These are phyloP conservation scores for Saitozyma sp. DNA, from an alignment of 768 basidiomycete genomes.

Conservation along the genomic window DNA sequence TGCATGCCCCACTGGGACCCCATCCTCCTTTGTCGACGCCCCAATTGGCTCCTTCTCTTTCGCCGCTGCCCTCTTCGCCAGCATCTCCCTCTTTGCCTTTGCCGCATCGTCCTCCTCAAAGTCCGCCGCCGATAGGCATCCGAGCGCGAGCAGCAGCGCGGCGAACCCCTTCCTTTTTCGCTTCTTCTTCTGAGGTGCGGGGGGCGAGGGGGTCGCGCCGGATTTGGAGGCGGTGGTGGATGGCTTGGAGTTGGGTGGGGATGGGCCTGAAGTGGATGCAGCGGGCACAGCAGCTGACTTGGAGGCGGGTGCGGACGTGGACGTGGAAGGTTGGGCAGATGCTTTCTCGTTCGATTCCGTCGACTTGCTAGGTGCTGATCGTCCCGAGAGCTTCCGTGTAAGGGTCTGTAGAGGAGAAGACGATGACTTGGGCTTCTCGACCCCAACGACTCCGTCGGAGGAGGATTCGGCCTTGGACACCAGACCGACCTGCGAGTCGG, in stretches of 20 bases:
- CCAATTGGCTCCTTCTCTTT: conserved; percentile 1
- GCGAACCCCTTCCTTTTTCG: conserved; percentile 39
- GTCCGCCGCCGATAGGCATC: conserved; percentile 42
- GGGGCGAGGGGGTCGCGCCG: conserved; percentile 1
- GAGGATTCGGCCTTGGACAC: not conserved
- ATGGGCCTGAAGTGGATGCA: conserved; percentile 3
- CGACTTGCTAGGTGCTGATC: not conserved
- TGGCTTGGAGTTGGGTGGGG: conserved; percentile 1
- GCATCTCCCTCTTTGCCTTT: conserved; percentile 5
- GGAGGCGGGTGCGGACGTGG: conserved; percentile 9
- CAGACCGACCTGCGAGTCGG: not conserved
- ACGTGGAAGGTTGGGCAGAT: conserved; percentile 3
- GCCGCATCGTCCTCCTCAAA: conserved; percentile 38
- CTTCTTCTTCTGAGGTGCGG: conserved; percentile 36
- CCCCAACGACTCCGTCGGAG: not conserved
- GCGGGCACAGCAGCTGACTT: conserved; percentile 10
- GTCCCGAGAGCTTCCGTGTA: not conserved
- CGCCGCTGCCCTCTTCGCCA: conserved; percentile 6
- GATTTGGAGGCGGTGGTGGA: not conserved
- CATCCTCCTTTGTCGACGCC: conserved; percentile 1
- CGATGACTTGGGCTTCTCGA: not conserved
- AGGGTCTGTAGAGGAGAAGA: not conserved
- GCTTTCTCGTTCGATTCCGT: not conserved
- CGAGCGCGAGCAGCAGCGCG: conserved; percentile 38
- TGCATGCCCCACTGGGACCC: not conserved